A percentile compares a stretch with the other conserved stretches of the same genome.
Conservation (phyloP, 225 moss, liverwort and hornwort species). For the Straminergon stramineum region DNA sequence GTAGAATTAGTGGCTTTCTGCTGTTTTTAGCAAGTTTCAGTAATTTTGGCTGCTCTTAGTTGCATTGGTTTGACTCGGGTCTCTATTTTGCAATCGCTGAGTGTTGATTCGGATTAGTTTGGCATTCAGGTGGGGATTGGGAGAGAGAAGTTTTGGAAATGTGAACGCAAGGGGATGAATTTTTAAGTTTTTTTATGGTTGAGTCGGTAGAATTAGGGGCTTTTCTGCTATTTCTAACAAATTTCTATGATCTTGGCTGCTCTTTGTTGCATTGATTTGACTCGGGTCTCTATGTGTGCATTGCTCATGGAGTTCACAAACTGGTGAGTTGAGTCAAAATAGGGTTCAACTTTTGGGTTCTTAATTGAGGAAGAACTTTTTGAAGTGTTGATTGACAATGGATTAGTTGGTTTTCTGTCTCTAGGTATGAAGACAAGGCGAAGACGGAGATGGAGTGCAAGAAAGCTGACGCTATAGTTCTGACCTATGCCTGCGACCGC, state of each 20-base stretch:
- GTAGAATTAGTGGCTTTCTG: background rate
- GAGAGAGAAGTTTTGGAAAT: background rate
- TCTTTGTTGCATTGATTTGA: background rate
- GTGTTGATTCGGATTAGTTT: background rate
- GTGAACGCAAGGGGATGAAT: background rate
- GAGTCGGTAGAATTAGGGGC: background rate
- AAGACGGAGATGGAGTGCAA: conserved; percentile 83
- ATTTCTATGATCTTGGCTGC: background rate
- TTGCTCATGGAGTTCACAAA: background rate
- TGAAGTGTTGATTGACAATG: background rate
- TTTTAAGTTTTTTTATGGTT: background rate
- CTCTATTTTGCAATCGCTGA: background rate
- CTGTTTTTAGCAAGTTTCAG: background rate
- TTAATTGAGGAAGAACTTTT: background rate
- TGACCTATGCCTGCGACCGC: conserved; percentile 88
- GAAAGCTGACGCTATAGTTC: conserved; percentile 95
- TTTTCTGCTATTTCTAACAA: background rate
- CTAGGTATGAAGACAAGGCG: conserved; percentile 77
- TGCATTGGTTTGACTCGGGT: background rate
- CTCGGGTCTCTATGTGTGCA: background rate
- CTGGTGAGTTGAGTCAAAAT: background rate
- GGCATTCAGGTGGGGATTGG: background rate
- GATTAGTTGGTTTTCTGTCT: background rate
- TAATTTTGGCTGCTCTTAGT: background rate
- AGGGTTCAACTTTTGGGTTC: background rate